Evolutionary conservation across 805 yeast species (phyloP).

Genomic region (Teunomyces stri): DNA sequence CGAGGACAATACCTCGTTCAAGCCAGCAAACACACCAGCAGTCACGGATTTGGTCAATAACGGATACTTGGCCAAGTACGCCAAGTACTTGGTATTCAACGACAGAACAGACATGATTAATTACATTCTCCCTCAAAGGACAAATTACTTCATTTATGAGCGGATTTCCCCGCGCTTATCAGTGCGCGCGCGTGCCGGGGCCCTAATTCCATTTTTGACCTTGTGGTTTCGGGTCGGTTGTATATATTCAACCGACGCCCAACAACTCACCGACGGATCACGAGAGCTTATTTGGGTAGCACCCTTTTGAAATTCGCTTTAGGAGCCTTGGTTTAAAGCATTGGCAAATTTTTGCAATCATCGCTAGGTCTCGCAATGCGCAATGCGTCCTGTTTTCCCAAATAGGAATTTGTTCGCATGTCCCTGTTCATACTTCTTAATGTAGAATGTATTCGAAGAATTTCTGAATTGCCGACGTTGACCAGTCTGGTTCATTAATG

Average conservation of each 20-base stretch:
- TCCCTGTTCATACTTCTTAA: too few relatives aligned
- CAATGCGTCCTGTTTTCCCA: too few relatives aligned
- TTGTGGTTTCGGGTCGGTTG: background rate
- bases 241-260: background rate
- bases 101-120: slow-evolving; percentile 8
- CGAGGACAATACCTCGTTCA: slow-evolving; percentile 60
- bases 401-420: too few relatives aligned
- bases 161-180: background rate
- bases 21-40: slow-evolving; percentile 50
- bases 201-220: background rate
- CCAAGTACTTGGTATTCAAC: slow-evolving; percentile 33
- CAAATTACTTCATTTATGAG: background rate
- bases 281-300: too few relatives aligned
- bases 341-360: too few relatives aligned
- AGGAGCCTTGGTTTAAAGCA: too few relatives aligned
- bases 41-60: slow-evolving; percentile 58
- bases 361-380: too few relatives aligned
- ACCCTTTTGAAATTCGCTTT: too few relatives aligned
- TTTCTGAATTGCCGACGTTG: too few relatives aligned
- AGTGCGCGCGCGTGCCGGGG: background rate
- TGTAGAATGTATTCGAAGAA: too few relatives aligned
- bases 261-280: too few relatives aligned
- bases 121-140: background rate
- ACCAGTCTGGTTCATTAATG: too few relatives aligned
- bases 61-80: slow-evolving; percentile 46